Conservation (phyloP, 192 early-diverging fungal genomes). For the Mortierella alpina region DNA sequence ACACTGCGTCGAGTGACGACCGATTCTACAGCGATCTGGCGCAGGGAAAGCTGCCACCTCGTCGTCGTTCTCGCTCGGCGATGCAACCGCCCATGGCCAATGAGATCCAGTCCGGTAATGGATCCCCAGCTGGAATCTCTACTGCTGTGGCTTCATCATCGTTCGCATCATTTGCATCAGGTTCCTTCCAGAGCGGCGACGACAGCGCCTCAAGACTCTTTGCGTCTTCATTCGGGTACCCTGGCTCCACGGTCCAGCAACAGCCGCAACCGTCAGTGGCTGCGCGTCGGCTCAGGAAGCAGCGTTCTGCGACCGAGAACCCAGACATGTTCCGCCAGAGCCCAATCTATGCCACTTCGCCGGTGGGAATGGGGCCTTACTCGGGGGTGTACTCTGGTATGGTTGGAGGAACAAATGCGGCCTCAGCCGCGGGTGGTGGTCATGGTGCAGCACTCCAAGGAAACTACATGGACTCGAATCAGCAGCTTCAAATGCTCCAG, state of each 20-base stretch:
- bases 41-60: slow-evolving; percentile 27
- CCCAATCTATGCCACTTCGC: not conserved
- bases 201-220: not conserved
- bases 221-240: not conserved
- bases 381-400: slow-evolving; percentile 9
- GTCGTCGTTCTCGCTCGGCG: slow-evolving; percentile 44
- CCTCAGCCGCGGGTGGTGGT: not conserved
- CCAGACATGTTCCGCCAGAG: slow-evolving; percentile 6
- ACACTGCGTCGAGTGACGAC: slow-evolving; percentile 15
- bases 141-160: not conserved
- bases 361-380: not conserved
- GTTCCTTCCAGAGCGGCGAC: too few relatives aligned
- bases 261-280: not conserved
- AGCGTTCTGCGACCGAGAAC: slow-evolving; percentile 14
- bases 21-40: slow-evolving; percentile 28
- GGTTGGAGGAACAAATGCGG: not conserved
- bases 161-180: not conserved
- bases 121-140: not conserved
- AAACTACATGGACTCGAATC: slow-evolving; percentile 28
- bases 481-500: slow-evolving; percentile 32
- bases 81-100: slow-evolving; percentile 9
- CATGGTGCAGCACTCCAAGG: not conserved
- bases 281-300: slow-evolving; percentile 16
- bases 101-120: not conserved
- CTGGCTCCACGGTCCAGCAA: not conserved